Evolutionary conservation across 257 asterid genomes (phyloP).

Genomic region (Petunia secreta): DNA sequence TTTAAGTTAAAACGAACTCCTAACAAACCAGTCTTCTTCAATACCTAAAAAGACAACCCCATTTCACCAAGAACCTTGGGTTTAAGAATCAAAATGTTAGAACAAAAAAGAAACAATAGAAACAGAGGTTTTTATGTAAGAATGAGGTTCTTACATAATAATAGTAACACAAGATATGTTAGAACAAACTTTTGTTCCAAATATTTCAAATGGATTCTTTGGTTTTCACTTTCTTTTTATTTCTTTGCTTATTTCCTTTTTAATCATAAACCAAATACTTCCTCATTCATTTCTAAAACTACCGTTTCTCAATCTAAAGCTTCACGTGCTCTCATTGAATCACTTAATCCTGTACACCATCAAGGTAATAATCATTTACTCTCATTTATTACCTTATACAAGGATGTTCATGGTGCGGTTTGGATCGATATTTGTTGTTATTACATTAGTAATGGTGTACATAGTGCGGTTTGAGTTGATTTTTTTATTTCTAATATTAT

Average conservation of each 20-base stretch:
- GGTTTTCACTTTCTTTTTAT: slow-evolving; percentile 64
- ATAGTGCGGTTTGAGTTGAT: too few species aligned
- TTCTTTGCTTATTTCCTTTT: slow-evolving; percentile 62
- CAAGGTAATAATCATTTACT: slow-evolving; percentile 21
- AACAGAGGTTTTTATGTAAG: slow-evolving; percentile 67
- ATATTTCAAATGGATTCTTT: slow-evolving; percentile 72
- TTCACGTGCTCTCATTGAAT: slow-evolving; percentile 69
- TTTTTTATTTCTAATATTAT: not conserved
- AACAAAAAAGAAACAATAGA: slow-evolving; percentile 33
- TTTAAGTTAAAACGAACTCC: slow-evolving; percentile 54
- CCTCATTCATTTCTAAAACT: slow-evolving; percentile 45
- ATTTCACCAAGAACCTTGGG: slow-evolving; percentile 29
- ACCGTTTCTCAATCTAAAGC: slow-evolving; percentile 50
- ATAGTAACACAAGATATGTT: slow-evolving; percentile 23
- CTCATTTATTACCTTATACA: not conserved
- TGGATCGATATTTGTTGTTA: too few species aligned
- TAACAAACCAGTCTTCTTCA: slow-evolving; percentile 44
- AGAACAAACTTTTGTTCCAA: slow-evolving; percentile 35
- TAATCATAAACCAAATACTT: slow-evolving; percentile 40
- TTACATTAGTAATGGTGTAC: too few species aligned
- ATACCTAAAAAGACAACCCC: slow-evolving; percentile 58
- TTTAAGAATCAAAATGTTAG: slow-evolving; percentile 39
- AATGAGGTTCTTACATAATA: slow-evolving; percentile 61
- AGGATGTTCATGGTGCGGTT: too few species aligned
- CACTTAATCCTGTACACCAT: slow-evolving; percentile 33